phyloP scores from a whole-genome alignment of 2,329 filamentous ascomycete species.

The Huntiella abstrusa region DNA sequence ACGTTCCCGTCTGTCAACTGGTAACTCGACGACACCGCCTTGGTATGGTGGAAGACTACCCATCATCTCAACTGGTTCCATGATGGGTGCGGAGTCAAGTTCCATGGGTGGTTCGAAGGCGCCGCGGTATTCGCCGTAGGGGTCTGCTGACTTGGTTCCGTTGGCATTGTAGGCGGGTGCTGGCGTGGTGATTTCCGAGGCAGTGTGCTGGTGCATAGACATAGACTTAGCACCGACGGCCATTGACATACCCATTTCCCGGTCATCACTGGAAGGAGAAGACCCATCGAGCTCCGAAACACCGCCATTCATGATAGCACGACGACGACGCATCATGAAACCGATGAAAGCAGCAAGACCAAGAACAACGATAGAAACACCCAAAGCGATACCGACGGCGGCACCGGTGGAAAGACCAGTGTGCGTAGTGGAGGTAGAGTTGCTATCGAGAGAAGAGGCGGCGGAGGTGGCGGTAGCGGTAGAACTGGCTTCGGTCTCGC shows the following conservation, averaged over 20 bases:
- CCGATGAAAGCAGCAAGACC: conserved; percentile 3
- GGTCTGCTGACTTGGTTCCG: conserved; percentile 1
- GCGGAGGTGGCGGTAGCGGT: not conserved
- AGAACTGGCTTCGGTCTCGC: conserved; percentile 7
- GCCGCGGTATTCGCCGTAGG: conserved; percentile 7
- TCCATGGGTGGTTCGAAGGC: conserved; percentile 9
- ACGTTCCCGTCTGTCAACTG: conserved; percentile 6
- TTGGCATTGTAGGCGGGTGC: conserved; percentile 6
- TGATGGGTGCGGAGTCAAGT: conserved; percentile 8
- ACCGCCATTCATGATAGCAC: not conserved
- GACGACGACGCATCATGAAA: conserved; percentile 7
- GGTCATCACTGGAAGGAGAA: not conserved
- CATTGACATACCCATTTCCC: not conserved
- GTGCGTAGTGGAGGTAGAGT: conserved; percentile 1
- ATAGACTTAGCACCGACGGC: not conserved
- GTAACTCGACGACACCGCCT: conserved; percentile 5
- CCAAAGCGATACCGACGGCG: conserved; percentile 13
- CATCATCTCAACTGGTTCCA: conserved; percentile 11
- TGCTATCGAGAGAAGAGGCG: not conserved
- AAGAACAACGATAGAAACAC: conserved; percentile 11
- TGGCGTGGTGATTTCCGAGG: conserved; percentile 6
- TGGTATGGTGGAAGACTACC: conserved; percentile 9
- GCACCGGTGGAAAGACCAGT: conserved; percentile 9
- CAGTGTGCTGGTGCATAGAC: conserved; percentile 1
- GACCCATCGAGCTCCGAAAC: conserved; percentile 4